These are phyloP conservation scores for Citrus trifoliata DNA, from an alignment of 345 rosid species.

Conservation along the genomic window DNA sequence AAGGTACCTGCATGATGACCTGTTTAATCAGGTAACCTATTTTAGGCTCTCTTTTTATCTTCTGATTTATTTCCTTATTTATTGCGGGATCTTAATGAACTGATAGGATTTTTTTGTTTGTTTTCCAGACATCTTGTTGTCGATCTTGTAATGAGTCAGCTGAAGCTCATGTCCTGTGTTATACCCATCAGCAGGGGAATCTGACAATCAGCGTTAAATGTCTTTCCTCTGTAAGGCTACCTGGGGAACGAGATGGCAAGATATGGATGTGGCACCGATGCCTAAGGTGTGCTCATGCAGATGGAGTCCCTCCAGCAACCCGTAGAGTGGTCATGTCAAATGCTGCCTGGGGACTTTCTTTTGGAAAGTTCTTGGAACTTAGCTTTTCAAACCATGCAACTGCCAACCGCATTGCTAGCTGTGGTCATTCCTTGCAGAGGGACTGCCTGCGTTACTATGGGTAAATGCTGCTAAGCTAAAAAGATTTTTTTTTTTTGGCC, in stretches of 20 bases:
- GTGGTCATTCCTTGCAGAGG: conserved; percentile 98
- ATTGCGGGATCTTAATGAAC: background rate
- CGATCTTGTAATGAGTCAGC: conserved; percentile 74
- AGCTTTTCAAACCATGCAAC: conserved; percentile 98
- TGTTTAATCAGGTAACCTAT: conserved; percentile 73
- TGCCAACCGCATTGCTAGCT: conserved; percentile 95
- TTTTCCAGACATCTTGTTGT: conserved; percentile 55
- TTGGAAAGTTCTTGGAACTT: conserved; percentile 95
- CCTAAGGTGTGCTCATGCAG: conserved; percentile 72
- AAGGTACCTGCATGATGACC: conserved; percentile 73
- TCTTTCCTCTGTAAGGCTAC: conserved; percentile 60
- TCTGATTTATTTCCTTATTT: background rate
- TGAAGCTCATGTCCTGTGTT: conserved; percentile 86
- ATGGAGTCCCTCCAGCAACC: conserved; percentile 97
- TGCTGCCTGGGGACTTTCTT: conserved; percentile 99
- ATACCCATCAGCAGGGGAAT: conserved; percentile 97
- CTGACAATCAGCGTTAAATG: conserved; percentile 84
- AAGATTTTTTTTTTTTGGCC: background rate
- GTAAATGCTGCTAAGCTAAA: conserved; percentile 31
- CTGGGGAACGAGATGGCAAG: conserved; percentile 91
- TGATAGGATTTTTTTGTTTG: conserved; percentile 13
- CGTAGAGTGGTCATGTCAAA: conserved; percentile 94
- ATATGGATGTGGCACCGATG: conserved; percentile 99
- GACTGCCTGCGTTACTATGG: conserved; percentile 99
- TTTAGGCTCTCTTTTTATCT: background rate